Conservation (phyloP, 371 early-diverging fungal species). For the Nematocida minor region DNA sequence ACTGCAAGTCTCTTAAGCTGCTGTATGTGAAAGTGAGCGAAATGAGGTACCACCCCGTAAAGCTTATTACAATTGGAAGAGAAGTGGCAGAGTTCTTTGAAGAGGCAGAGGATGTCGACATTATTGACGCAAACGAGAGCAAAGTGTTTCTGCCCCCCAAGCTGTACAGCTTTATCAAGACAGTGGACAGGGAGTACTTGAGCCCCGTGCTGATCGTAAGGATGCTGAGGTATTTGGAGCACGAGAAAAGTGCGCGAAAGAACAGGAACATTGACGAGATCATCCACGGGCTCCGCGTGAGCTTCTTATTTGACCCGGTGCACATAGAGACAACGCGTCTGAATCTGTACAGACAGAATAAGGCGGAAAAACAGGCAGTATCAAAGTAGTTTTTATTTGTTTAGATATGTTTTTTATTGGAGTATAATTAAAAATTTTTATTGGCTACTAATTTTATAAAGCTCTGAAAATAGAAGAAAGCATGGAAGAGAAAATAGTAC, state of each 20-base stretch:
- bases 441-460: conserved; percentile 7
- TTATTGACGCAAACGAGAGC: conserved; percentile 17
- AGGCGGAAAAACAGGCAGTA: neutral
- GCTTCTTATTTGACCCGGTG: conserved; percentile 29
- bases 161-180: neutral
- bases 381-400: neutral
- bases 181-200: conserved; percentile 16
- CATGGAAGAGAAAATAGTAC: conserved; percentile 8
- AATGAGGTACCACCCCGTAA: conserved; percentile 26
- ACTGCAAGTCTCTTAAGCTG: conserved; percentile 27
- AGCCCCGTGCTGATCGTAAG: conserved; percentile 30
- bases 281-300: conserved; percentile 28
- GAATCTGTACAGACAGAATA: conserved; percentile 40
- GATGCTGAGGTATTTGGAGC: conserved; percentile 48
- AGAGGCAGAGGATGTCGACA: neutral
- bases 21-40: conserved; percentile 41
- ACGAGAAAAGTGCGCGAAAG: conserved; percentile 23
- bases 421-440: neutral
- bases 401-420: neutral
- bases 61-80: conserved; percentile 1
- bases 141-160: conserved; percentile 9
- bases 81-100: neutral
- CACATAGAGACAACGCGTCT: conserved; percentile 18
- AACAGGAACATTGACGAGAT: neutral
- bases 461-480: neutral